Evolutionary conservation across 2,329 filamentous ascomycete species (phyloP), one percentile per base, ranked within the genome.

Genomic region (Aspergillus novoparasiticus): DNA sequence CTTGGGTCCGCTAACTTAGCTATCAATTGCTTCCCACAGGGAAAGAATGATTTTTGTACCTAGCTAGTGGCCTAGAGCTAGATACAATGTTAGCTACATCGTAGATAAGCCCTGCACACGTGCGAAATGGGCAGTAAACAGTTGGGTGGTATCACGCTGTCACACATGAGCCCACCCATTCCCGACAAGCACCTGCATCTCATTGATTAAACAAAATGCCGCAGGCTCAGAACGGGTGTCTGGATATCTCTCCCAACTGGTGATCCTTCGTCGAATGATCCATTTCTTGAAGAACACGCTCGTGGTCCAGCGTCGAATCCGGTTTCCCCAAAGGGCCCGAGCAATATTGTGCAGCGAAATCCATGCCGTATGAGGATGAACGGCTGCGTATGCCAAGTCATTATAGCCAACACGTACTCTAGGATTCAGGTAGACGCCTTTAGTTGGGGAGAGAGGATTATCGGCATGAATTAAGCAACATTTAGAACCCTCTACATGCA

Each of bases 401-500:
- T 65, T 78, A 55, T 80, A 79, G 3, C 76, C 78, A 1, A 80
- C 76, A 3, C 78, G 73, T 1, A 80, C 78, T n/a, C 71, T 65
- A 4, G 78, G 78, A 54, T 80, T 80, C 23, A 80, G 53, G 59
- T 74, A 80, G 5, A 80, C 70, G 6, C 78, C 77, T 36, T 72
- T 71, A 3, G 67, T 48, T 2, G 46, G 32, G 0, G 74, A 74
- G 0, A 78, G 66, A 1, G 72, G 72, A 61, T 79, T 79, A 59
- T 80, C 78, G 3, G 72, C 74, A 45, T 80, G 77, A 21, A 80
- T 78, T 58, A 94, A 84, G 75, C 91, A 94, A 79, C 90, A 93
- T 76, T 94, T 91, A 16, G 87, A 90, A n/a, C 84, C 91, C 75
- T 94, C 91, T 30, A 93, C 81, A 53, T 79, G 76, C 34, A 70